Evolutionary conservation across 352 stramenopile species (phyloP), one percentile per base, ranked within the genome.

Genomic region (Blastocystis sp.): DNA sequence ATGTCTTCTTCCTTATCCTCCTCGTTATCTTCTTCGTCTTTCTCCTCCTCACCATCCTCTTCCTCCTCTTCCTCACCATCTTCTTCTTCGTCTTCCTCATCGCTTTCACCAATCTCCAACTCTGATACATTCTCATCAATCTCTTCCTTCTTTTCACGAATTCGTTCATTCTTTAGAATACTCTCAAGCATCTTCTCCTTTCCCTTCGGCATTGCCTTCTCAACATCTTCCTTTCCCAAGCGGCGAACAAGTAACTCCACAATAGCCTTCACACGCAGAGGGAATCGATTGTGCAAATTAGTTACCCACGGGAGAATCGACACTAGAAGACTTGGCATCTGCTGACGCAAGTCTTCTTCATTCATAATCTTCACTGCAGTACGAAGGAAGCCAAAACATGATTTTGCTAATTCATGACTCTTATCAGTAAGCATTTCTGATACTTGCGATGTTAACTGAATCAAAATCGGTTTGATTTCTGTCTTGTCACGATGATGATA

Each of bases 361-460:
- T 67, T 46, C n/a, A 89, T 57, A n/a, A 87, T 59, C 27, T 88
- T 89, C 4, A 78, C 59, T 27, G 78, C 88, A n/a, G 87, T 87
- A 32, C 87, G 75, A 39, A 80, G 43, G 61, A 89, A 87, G 29
- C 78, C 58, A n/a, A 89, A 87, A 52, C 27, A 51, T 12, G 78
- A 59, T 63, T 89, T 89, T 27, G 52, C 73, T 4, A 89, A 42
- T 67, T 89, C 88, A 5, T 67, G 88, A 54, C 46, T 88, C 59
- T 89, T 89, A 42, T 88, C 61, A 21, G 80, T 19, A 9, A 86
- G 56, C 52, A 89, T n/a, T 12, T 59, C 32, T 21, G 85, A 73
- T 6, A 71, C 49, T 27, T 87, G 51, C 90, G 92, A 54, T 88
- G 90, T 37, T 88, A 92, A 57, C 93, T 93, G 85, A 91, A 92